These are phyloP conservation scores for Stachybotrys chlorohalonatus DNA, from an alignment of 2,329 filamentous ascomycete species.

Conservation along the genomic window DNA sequence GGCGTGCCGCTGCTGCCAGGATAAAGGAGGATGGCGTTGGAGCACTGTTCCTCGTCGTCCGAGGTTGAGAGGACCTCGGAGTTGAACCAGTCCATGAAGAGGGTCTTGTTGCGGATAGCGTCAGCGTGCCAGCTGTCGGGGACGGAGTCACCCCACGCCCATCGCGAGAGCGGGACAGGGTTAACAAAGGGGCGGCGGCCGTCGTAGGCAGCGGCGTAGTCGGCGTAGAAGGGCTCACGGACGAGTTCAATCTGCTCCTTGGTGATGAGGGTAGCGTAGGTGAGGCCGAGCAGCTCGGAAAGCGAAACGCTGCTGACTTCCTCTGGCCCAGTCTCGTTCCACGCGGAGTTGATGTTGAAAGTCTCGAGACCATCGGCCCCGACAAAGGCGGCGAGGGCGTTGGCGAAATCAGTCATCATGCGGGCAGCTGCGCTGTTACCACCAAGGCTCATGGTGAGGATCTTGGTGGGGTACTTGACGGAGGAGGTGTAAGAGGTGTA, in stretches of 20 bases:
- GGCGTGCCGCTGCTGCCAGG: not conserved
- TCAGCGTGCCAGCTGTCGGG: constrained; percentile 18
- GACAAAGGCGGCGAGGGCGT: constrained; percentile 16
- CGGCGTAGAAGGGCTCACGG: constrained; percentile 27
- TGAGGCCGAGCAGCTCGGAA: constrained; percentile 16
- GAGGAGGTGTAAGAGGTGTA: constrained; percentile 18
- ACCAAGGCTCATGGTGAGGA: constrained; percentile 17
- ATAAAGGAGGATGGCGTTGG: constrained; percentile 1
- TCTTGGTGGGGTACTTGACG: constrained; percentile 18
- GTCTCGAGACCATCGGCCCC: constrained; percentile 8
- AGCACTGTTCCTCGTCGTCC: not conserved
- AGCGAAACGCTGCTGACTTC: constrained; percentile 8
- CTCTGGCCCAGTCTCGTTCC: constrained; percentile 14
- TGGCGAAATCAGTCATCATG: constrained; percentile 17
- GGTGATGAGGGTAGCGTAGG: constrained; percentile 25
- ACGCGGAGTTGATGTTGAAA: constrained; percentile 13
- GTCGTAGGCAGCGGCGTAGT: constrained; percentile 26
- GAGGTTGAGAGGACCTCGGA: not conserved
- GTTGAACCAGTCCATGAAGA: constrained; percentile 37
- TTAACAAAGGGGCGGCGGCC: constrained; percentile 26
- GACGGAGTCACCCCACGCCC: constrained; percentile 22
- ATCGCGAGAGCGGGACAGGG: constrained; percentile 23
- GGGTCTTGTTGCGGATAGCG: constrained; percentile 40
- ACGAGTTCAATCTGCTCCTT: constrained; percentile 27
- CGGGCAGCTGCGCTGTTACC: constrained; percentile 5